These are phyloP conservation scores for Begonia peltatifolia DNA, from an alignment of 306 rosid genomes.

Conservation along the genomic window DNA sequence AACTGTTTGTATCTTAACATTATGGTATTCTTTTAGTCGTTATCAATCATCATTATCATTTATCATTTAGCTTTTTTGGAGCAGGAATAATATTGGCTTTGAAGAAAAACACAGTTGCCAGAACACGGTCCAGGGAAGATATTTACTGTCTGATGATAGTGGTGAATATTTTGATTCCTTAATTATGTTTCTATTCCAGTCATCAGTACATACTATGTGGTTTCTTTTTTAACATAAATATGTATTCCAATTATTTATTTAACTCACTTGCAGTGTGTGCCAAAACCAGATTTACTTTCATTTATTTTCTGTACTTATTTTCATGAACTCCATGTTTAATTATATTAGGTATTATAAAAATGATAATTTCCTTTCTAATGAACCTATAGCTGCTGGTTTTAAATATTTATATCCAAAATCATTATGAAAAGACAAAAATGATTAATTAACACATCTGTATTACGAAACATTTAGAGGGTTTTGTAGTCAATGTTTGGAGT, in stretches of 20 bases:
- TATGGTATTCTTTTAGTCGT: no score
- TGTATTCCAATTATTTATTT: neutral
- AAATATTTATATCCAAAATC: no score
- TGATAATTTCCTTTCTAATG: no score
- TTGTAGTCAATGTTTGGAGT: no score
- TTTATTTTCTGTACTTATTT: neutral
- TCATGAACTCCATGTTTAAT: no score
- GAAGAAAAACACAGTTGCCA: constrained; percentile 27
- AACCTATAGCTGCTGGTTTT: no score
- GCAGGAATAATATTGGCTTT: constrained; percentile 54
- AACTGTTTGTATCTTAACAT: no score
- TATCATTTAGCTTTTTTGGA: constrained; percentile 3
- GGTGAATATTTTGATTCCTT: constrained; percentile 23
- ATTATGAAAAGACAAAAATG: no score
- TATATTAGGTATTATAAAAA: no score
- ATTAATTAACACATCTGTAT: no score
- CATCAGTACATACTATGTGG: neutral
- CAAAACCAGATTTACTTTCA: neutral
- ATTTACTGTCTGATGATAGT: constrained; percentile 56
- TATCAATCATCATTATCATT: neutral
- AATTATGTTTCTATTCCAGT: neutral
- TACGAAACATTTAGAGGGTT: no score
- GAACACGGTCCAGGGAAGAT: constrained; percentile 83
- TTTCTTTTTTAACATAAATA: neutral
- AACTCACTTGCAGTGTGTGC: neutral